A percentile compares a stretch with the other conserved stretches of the same genome.
phyloP scores from a whole-genome alignment of 2,329 filamentous ascomycete species.

The Pseudocercospora pini-densiflorae region DNA sequence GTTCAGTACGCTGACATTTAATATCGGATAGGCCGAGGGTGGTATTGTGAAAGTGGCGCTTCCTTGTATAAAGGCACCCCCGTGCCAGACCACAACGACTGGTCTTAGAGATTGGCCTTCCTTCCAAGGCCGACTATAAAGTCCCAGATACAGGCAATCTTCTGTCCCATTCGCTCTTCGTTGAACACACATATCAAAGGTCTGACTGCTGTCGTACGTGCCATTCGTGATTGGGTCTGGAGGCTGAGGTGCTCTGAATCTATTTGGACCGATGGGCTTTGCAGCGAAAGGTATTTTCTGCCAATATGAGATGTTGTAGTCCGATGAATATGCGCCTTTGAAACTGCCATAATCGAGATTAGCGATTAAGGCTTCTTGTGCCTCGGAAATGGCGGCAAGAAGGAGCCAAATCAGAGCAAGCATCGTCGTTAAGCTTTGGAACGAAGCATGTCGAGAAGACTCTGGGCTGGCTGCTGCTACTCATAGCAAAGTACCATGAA shows the following conservation, averaged over 20 bases:
- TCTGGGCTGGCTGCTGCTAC: not conserved
- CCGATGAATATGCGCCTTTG: conserved; percentile 25
- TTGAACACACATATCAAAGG: conserved; percentile 36
- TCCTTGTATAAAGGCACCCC: conserved; percentile 65
- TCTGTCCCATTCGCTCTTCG: conserved; percentile 45
- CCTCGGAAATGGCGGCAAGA: not conserved
- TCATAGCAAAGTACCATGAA: not conserved
- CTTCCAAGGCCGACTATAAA: conserved; percentile 64
- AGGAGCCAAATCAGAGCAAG: not conserved
- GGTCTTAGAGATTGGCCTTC: conserved; percentile 53
- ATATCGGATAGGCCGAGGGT: conserved; percentile 61
- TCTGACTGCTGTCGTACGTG: conserved; percentile 60
- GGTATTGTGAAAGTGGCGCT: conserved; percentile 60
- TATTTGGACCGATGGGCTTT: conserved; percentile 59
- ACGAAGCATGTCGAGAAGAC: not conserved
- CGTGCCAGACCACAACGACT: conserved; percentile 65
- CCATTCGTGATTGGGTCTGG: conserved; percentile 53
- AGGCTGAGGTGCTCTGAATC: conserved; percentile 65
- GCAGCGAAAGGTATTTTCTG: conserved; percentile 61
- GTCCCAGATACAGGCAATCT: conserved; percentile 48
- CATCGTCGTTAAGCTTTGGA: not conserved
- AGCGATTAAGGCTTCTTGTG: conserved; percentile 16
- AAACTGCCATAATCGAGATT: conserved; percentile 32
- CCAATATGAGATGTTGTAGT: conserved; percentile 29
- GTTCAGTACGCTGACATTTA: conserved; percentile 58